Conservation (phyloP, 2,329 filamentous ascomycete genomes). For the Fusarium sp. region DNA sequence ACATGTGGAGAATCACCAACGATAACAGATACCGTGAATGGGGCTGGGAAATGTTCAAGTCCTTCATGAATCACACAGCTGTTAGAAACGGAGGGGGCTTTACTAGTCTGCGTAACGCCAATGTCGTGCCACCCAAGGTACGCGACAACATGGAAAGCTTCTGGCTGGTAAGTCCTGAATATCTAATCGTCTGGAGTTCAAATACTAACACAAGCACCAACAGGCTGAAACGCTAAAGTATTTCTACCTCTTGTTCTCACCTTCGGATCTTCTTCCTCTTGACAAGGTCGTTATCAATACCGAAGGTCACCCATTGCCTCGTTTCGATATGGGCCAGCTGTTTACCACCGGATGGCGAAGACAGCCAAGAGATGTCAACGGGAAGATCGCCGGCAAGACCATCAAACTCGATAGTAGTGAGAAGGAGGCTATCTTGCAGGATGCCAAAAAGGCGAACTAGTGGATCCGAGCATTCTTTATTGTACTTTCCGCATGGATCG, state of each 20-base stretch:
- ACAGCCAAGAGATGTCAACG: slow-evolving; percentile 67
- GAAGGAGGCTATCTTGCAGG: slow-evolving; percentile 29
- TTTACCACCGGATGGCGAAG: slow-evolving; percentile 86
- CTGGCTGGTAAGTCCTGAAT: slow-evolving; percentile 78
- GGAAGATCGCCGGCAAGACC: slow-evolving; percentile 51
- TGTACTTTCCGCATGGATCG: background rate
- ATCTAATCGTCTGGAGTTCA: background rate
- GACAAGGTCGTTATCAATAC: slow-evolving; percentile 94
- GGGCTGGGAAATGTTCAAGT: slow-evolving; percentile 99
- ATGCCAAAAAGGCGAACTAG: slow-evolving; percentile 12
- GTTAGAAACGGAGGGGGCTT: slow-evolving; percentile 84
- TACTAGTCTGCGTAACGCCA: slow-evolving; percentile 82
- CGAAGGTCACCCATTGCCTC: slow-evolving; percentile 89
- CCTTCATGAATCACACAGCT: slow-evolving; percentile 86
- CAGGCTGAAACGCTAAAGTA: slow-evolving; percentile 98
- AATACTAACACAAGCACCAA: slow-evolving; percentile 26
- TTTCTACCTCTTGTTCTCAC: slow-evolving; percentile 93
- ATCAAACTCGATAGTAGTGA: slow-evolving; percentile 17
- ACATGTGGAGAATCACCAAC: slow-evolving; percentile 98
- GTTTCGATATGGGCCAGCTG: slow-evolving; percentile 82
- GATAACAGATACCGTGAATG: slow-evolving; percentile 90
- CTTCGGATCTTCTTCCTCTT: slow-evolving; percentile 82
- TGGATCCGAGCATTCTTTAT: slow-evolving; percentile 13
- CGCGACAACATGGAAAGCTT: slow-evolving; percentile 99
- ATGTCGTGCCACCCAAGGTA: slow-evolving; percentile 72